A percentile compares a stretch with the other conserved stretches of the same genome.
phyloP scores from a whole-genome alignment of 1,139 yeast genomes.

The Komagataea norvegica region DNA sequence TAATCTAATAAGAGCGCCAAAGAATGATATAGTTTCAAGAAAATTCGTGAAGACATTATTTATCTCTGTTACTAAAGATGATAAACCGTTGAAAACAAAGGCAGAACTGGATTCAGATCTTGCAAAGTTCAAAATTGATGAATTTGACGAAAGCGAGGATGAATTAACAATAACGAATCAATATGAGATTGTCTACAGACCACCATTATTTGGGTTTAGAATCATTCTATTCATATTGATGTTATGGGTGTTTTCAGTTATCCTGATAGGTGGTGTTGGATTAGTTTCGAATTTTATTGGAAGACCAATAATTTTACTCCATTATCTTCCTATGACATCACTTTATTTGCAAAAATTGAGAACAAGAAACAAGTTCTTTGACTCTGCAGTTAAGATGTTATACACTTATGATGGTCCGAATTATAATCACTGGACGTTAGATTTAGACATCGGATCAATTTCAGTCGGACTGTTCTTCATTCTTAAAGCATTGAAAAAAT shows the following conservation, averaged over 20 bases:
- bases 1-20: slow-evolving; percentile 78
- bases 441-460: slow-evolving; percentile 10
- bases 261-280: slow-evolving; percentile 38
- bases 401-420: background rate
- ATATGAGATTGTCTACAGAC: slow-evolving; percentile 79
- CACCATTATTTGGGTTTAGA: slow-evolving; percentile 67
- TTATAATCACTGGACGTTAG: slow-evolving; percentile 1
- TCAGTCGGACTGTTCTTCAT: slow-evolving; percentile 11
- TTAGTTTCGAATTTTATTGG: slow-evolving; percentile 39
- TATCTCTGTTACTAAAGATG: slow-evolving; percentile 79
- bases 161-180: slow-evolving; percentile 47
- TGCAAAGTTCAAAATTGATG: slow-evolving; percentile 27
- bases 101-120: slow-evolving; percentile 28
- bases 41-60: slow-evolving; percentile 61
- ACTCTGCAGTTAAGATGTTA: background rate
- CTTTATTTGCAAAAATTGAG: background rate
- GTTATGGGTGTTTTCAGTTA: slow-evolving; percentile 68
- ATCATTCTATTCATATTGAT: slow-evolving; percentile 50
- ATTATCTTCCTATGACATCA: background rate
- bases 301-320: slow-evolving; percentile 30
- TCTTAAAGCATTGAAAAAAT: slow-evolving; percentile 7
- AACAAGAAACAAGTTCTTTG: background rate
- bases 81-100: slow-evolving; percentile 50
- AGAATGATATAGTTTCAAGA: slow-evolving; percentile 68
- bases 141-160: slow-evolving; percentile 52